A percentile compares a stretch with the other conserved stretches of the same genome.
Conservation (phyloP, 2,329 filamentous ascomycete genomes). For the Xylariaceae sp. region DNA sequence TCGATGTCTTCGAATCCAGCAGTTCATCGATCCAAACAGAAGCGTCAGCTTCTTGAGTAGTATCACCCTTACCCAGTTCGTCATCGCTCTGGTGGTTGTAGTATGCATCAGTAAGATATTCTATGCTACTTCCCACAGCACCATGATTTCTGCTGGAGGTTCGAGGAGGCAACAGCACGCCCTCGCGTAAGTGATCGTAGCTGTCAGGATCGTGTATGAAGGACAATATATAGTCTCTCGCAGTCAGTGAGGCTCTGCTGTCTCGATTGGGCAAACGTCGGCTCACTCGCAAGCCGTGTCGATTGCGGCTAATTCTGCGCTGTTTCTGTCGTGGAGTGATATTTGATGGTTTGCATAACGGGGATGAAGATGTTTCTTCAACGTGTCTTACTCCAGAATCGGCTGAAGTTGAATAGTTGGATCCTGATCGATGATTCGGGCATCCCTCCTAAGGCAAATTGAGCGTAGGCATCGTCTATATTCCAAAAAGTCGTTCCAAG, state of each 20-base stretch:
- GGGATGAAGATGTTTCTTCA: slow-evolving; percentile 30
- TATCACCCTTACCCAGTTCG: not conserved
- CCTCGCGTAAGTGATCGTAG: slow-evolving; percentile 26
- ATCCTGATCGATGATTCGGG: slow-evolving; percentile 36
- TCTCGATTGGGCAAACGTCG: slow-evolving; percentile 26
- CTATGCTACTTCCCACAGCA: not conserved
- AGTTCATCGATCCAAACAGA: slow-evolving; percentile 4
- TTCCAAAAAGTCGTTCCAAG: slow-evolving; percentile 36
- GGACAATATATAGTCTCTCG: slow-evolving; percentile 17
- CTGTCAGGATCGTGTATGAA: slow-evolving; percentile 25
- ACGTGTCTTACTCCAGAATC: slow-evolving; percentile 23
- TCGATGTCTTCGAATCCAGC: slow-evolving; percentile 13
- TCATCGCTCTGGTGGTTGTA: slow-evolving; percentile 1
- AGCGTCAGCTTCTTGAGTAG: slow-evolving; percentile 1
- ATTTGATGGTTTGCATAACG: slow-evolving; percentile 29
- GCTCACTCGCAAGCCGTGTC: slow-evolving; percentile 33
- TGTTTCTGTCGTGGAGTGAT: slow-evolving; percentile 33
- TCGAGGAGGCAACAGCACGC: slow-evolving; percentile 22
- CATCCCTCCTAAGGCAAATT: slow-evolving; percentile 43
- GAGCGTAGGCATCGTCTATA: slow-evolving; percentile 41
- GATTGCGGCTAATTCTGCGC: slow-evolving; percentile 33
- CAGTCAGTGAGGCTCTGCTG: slow-evolving; percentile 14
- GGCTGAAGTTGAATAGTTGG: slow-evolving; percentile 26
- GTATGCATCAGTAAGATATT: not conserved
- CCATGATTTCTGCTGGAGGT: slow-evolving; percentile 8